Base-by-base conservation (phyloP, 2,329 filamentous ascomycete genomes). In the Pseudogymnoascus sp. region DNA sequence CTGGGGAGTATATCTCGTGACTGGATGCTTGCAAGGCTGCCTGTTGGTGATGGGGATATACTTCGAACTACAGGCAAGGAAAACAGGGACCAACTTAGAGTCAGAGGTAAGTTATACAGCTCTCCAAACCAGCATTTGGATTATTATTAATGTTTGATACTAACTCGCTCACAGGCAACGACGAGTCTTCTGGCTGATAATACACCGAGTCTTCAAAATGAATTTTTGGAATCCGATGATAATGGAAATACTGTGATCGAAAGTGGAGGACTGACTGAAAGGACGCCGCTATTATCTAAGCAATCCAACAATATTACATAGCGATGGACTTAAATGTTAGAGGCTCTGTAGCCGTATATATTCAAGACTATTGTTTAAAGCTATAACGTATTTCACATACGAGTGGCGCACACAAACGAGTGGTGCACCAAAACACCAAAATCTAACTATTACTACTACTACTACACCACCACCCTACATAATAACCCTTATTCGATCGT, bases 1-100 rank as follows among this genome's bases (percentile, higher is more conserved):
- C 0, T 99, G 95, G 95, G 87, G 91, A 8, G 88, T 97, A 12
- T 96, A 93, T 72, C 81, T 96, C 50, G 81, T 97, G 61, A 96
- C 93, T 0, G 95, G 93, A 1, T 77, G 81, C 63, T 83, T 97
- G 79, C 95, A 99, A 75, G 93, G 92, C 16, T 82, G 85, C 8
- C 77, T 99, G 63, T 80, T 99, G 44, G 79, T 75, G 23, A 89
- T 99, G 89, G 91, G 87, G 21, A 83, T 96, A 65, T 86, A 84
- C 69, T 97, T 93, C 72, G 82, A 92, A 75, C 73, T 87, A 2
- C 67, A 67, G 44, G 69, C 67, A 31, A 68, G 67, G 42, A 62
- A 34, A 44, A 11, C 21, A 6, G 40, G 60, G 12, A 44, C 8
- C 16, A 21, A 56, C 18, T 34, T 38, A 18, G 37, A 28, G 60